Evolutionary conservation across 768 basidiomycete species (phyloP), one percentile per base, ranked within the genome.

Genomic region (Flagelloscypha sp.): DNA sequence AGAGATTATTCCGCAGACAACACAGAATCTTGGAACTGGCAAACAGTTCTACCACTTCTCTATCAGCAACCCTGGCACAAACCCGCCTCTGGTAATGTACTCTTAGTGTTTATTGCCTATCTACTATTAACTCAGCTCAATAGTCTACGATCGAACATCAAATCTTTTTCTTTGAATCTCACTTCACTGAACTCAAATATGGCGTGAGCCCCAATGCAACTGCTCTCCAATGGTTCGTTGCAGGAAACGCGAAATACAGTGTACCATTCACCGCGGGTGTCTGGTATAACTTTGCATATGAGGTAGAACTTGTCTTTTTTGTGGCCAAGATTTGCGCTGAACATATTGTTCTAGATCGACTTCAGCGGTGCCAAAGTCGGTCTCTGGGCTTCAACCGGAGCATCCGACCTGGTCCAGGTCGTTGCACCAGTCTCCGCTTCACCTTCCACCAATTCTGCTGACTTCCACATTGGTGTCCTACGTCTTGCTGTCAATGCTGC

Each of bases 221-320:
- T 3, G 57, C 72, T 49, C 58, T 78, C 10, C 61, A 67, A 24
- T 78, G 75, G 74, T 68, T 68, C 59, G 61, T 74, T 15, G 42
- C 49, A 8, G 58, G 65, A 19, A 48, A 57, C 6, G 54, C 62
- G 18, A 59, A 74, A 46, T 78, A 73, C 72, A 57, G 63, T 32
- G 65, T 66, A 1, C 58, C 69, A 1, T 71, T 72, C 55, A 60
- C 56, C 11, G 58, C 76, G 5, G 68, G 63, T 24, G 65, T 63
- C 31, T 79, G 74, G 74, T 74, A 66, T 58, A 78, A 78, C 62
- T 77, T 79, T 44, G 76, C 74, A 20, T 78, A 78, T 45, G 76
- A 78, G 42, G 76, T 77, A 47, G 58, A 78, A n/a, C n/a, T n/a
- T n/a, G n/a, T n/a, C n/a, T n/a, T n/a, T n/a, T n/a, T n/a, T n/a